Conservation (phyloP, 768 basidiomycete species). For the Imleria badia region DNA sequence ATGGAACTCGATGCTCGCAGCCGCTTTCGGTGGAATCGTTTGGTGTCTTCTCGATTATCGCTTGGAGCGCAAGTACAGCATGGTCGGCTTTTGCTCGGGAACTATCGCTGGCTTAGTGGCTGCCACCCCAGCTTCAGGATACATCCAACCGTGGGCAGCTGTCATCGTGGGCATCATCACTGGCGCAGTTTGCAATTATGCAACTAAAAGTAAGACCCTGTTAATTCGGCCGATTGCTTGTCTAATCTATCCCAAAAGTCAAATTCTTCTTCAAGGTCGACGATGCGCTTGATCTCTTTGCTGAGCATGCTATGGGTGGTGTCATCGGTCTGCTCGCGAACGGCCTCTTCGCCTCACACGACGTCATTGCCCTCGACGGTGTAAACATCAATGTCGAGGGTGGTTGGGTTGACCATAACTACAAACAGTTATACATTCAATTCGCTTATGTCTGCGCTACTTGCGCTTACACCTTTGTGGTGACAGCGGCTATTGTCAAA, state of each 20-base stretch:
- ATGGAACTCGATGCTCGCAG: constrained; percentile 87
- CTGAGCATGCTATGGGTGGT: constrained; percentile 86
- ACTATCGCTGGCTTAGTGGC: constrained; percentile 88
- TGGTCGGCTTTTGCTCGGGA: constrained; percentile 89
- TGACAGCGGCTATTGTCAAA: constrained; percentile 62
- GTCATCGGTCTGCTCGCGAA: constrained; percentile 72
- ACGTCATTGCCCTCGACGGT: constrained; percentile 67
- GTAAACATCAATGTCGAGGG: constrained; percentile 52
- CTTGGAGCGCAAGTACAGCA: constrained; percentile 78
- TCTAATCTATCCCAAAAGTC: constrained; percentile 41
- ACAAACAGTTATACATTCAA: constrained; percentile 80
- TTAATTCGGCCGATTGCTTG: background rate
- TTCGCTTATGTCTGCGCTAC: constrained; percentile 61
- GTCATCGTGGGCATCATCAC: constrained; percentile 74
- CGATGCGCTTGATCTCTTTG: constrained; percentile 90
- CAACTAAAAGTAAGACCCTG: constrained; percentile 64
- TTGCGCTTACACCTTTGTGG: constrained; percentile 58
- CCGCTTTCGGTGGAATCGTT: constrained; percentile 77
- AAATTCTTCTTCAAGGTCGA: constrained; percentile 73
- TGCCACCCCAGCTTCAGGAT: constrained; percentile 87
- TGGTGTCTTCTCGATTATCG: constrained; percentile 84
- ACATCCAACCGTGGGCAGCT: constrained; percentile 72
- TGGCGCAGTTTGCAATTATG: constrained; percentile 77
- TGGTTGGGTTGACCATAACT: constrained; percentile 76
- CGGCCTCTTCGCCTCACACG: constrained; percentile 69